Evolutionary conservation across 345 rosid species (phyloP).

Genomic region (Bruguiera sexangula): DNA sequence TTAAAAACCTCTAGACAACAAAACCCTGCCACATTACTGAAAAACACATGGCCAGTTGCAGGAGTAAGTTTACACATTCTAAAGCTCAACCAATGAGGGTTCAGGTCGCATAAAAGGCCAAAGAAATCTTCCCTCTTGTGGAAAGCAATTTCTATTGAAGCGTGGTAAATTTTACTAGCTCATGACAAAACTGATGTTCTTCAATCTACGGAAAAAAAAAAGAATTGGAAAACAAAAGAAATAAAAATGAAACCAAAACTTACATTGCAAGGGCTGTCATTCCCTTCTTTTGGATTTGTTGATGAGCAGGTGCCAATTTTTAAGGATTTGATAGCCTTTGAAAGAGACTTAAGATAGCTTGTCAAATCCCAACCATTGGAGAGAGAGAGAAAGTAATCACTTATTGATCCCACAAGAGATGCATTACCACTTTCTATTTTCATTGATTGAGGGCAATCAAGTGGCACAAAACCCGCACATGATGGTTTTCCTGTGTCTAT

Average conservation of each 20-base stretch:
- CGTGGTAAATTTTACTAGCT: neutral
- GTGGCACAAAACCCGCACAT: constrained; percentile 76
- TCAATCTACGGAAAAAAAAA: neutral
- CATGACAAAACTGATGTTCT: neutral
- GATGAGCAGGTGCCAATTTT: constrained; percentile 60
- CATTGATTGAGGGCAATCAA: constrained; percentile 98
- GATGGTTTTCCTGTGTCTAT: constrained; percentile 64
- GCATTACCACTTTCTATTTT: constrained; percentile 91
- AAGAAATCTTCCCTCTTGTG: neutral
- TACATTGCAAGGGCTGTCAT: constrained; percentile 61
- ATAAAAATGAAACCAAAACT: neutral
- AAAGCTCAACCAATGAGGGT: neutral
- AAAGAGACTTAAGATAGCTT: constrained; percentile 91
- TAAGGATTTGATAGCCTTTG: constrained; percentile 77
- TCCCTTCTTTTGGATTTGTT: constrained; percentile 84
- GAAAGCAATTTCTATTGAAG: constrained; percentile 10
- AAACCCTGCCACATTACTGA: neutral
- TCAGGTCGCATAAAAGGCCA: constrained; percentile 3
- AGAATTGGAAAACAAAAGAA: neutral
- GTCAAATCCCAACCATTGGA: constrained; percentile 98
- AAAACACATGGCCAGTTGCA: neutral
- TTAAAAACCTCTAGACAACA: neutral
- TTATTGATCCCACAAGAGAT: constrained; percentile 93
- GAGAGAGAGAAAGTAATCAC: constrained; percentile 93
- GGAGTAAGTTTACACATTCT: no score